phyloP scores from a whole-genome alignment of 352 stramenopile species.

The Globisporangium takayamanum region DNA sequence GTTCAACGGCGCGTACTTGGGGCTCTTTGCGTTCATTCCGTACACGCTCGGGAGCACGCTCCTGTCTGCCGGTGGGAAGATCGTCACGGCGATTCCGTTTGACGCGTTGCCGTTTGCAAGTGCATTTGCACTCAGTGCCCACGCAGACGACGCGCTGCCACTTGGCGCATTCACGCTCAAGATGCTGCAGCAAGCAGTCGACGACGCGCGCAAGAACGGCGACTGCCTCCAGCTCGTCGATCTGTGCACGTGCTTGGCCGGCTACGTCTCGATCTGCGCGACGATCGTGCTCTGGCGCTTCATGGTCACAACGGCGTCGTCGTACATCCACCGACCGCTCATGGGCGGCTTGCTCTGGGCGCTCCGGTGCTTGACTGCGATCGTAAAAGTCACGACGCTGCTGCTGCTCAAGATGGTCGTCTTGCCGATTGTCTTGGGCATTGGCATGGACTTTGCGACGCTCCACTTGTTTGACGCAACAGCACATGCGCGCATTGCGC shows the following conservation, averaged over 20 bases:
- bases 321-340: conserved; percentile 75
- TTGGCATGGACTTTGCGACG: conserved; percentile 92
- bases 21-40: conserved; percentile 95
- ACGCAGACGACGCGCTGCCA: conserved; percentile 13
- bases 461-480: conserved; percentile 85
- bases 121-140: conserved; percentile 14
- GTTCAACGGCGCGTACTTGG: conserved; percentile 96
- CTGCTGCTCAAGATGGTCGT: conserved; percentile 97
- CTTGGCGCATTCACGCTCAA: conserved; percentile 42
- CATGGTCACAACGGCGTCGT: conserved; percentile 79
- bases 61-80: conserved; percentile 59
- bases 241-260: conserved; percentile 69
- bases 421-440: conserved; percentile 90
- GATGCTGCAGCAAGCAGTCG: conserved; percentile 44
- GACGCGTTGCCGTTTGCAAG: conserved; percentile 17
- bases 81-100: conserved; percentile 45
- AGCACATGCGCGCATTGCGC: conserved; percentile 62
- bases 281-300: conserved; percentile 82
- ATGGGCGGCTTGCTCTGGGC: conserved; percentile 79
- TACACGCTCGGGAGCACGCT: conserved; percentile 92
- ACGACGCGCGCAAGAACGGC: conserved; percentile 50
- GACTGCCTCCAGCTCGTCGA: conserved; percentile 85
- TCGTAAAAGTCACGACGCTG: conserved; percentile 94
- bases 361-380: conserved; percentile 70
- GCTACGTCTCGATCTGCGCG: conserved; percentile 79